These are phyloP conservation scores for Cinchona pubescens DNA, from an alignment of 257 asterid genomes.

Conservation along the genomic window DNA sequence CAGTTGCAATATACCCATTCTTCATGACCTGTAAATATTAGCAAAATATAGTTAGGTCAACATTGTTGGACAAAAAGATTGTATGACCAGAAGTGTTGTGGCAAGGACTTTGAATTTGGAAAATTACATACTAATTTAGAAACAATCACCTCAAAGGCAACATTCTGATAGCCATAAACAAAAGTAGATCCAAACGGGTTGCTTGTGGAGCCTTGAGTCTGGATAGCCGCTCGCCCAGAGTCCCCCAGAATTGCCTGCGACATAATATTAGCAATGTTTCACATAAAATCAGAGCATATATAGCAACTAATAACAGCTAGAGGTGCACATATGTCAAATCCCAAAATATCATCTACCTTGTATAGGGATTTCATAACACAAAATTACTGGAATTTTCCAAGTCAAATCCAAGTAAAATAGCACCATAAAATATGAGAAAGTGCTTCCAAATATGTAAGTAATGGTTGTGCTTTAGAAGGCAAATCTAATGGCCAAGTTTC, in stretches of 20 bases:
- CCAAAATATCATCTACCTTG: background rate
- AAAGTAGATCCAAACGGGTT: slow-evolving; percentile 83
- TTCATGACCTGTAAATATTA: slow-evolving; percentile 63
- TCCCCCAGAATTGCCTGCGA: slow-evolving; percentile 78
- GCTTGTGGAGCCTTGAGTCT: slow-evolving; percentile 75
- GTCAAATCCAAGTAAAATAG: background rate
- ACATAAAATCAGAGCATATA: background rate
- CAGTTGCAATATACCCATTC: slow-evolving; percentile 75
- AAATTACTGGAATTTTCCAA: background rate
- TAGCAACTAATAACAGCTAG: slow-evolving; percentile 8
- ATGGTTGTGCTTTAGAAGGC: background rate
- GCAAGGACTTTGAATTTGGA: background rate
- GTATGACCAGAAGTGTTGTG: background rate
- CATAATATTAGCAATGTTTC: slow-evolving; percentile 7
- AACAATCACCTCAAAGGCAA: slow-evolving; percentile 68
- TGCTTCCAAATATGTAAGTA: background rate
- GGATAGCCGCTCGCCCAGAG: slow-evolving; percentile 77
- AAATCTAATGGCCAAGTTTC: background rate
- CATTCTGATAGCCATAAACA: slow-evolving; percentile 76
- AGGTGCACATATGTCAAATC: background rate
- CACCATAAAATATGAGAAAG: background rate
- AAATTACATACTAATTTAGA: background rate
- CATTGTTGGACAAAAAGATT: background rate
- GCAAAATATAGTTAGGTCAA: background rate
- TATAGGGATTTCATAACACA: too few species aligned